Evolutionary conservation across 768 basidiomycete genomes (phyloP).

Genomic region (Tricholomella constricta): DNA sequence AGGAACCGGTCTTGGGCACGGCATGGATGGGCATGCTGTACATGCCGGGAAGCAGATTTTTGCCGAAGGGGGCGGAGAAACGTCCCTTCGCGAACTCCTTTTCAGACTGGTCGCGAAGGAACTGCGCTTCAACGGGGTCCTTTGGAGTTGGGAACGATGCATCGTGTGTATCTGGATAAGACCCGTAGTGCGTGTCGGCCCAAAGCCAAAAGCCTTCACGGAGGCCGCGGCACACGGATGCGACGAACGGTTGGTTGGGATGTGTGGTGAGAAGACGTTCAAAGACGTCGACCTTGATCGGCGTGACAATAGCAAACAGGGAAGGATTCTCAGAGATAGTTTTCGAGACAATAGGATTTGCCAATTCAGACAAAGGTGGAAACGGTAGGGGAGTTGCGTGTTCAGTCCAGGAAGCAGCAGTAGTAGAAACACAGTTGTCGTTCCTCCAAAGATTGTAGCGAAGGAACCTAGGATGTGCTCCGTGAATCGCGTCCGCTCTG

Average conservation of each 20-base stretch:
- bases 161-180: background rate
- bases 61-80: constrained; percentile 25
- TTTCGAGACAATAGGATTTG: background rate
- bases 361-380: background rate
- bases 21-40: constrained; percentile 20
- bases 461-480: background rate
- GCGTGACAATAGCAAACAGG: background rate
- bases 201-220: constrained; percentile 44
- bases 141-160: background rate
- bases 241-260: constrained; percentile 37
- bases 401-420: constrained; percentile 27
- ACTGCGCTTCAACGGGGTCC: background rate
- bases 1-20: constrained; percentile 31
- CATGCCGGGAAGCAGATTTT: constrained; percentile 23
- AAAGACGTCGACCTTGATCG: background rate
- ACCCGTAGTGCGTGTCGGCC: constrained; percentile 16
- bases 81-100: background rate
- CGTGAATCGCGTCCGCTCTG: background rate
- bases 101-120: background rate
- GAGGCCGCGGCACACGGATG: too few species aligned
- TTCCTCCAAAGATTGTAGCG: background rate
- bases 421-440: background rate
- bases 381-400: constrained; percentile 1
- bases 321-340: background rate
- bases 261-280: constrained; percentile 20